Evolutionary conservation across 768 basidiomycete genomes (phyloP), one percentile per base, ranked within the genome.

Genomic region (Tulasnella sp.): DNA sequence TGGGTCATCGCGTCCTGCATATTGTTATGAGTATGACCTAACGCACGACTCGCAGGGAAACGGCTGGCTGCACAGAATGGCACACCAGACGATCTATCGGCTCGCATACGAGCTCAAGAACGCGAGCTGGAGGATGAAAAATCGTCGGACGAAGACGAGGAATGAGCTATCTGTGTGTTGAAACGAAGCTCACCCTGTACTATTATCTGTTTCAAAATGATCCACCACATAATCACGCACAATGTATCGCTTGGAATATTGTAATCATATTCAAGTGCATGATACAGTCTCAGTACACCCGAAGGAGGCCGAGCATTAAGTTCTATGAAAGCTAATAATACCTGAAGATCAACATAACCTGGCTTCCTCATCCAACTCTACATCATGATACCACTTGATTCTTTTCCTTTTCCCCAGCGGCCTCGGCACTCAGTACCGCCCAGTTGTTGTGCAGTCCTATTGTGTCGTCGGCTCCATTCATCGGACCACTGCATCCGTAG

Each of bases 81-180:
- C 13, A 44, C 56, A 5, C 50, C 56, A 29, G 82, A 85, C 57
- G 87, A 89, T 61, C 63, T 90, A 40, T 68, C 87, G 19, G 86
- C 83, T 28, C 84, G 85, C 28, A 86, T 90, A 80, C 81, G 75
- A 33, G 86, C 84, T 1, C 76, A 85, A 60, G 78, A 80, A 45
- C 15, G 42, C 45, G 53, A 51, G 29, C 29, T 27, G 16, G 48
- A 51, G 24, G 25, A 41, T 16, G 48, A 40, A 10, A 34, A 27
- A 15, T 20, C 48, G 5, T 15, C 53, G 13, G 39, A 24, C 28
- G 72, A 74, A 48, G 68, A 64, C 4, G 71, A 74, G 25, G 78
- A 75, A 45, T 60, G 68, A 13, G 62, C 24, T 8, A 3, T 40
- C 12, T 51, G 5, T 12, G 12, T 22, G 35, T 22, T 39, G 16